Base-by-base conservation (phyloP, 1,284 basidiomycete genomes). In the Papiliotrema nemorosa region DNA sequence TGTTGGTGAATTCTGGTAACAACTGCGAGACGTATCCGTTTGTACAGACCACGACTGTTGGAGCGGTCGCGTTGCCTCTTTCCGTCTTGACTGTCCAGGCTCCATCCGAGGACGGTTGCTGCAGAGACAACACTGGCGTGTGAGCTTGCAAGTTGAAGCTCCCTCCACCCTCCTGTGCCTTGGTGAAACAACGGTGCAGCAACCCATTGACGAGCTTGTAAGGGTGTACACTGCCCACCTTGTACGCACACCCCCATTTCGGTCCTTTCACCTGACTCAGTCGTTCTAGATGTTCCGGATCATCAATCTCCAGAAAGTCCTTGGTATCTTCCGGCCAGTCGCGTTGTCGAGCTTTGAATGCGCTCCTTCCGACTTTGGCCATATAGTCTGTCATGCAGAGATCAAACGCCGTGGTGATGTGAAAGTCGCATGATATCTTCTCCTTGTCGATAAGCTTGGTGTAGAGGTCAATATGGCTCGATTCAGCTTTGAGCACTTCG, bases 391-490 rank as follows among this genome's bases (percentile, higher is more conserved):
- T 56, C 27, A 53, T 13, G 31, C 47, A 49, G 21, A 56, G 34
- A 27, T 53, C 54, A 31, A 35, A 56, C 9, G 51, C 54, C n/a
- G 54, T 39, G 31, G 54, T 53, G 51, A 53, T 39, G 34, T 55
- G 44, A 25, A 55, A 52, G 26, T 18, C 24, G 27, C 53, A 55
- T 10, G 24, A 5, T 25, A 55, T 51, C 21, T 27, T 5, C 24
- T 55, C 50, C 18, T 44, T 21, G 5, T 27, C 40, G 2, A 55
- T 4, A 9, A 55, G 31, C 25, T 26, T 18, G 7, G 21, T 25
- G 45, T 39, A 51, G 18, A n/a, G 21, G 35, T n/a, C 44, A 3
- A 48, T 20, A 38, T 55, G 53, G 36, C 14, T 13, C 14, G 44
- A 40, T 31, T 55, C 49, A 27, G 50, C 51, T 14, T 38, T 51